Conservation (phyloP, 202 grass and related monocot species). For the Carex arenaria region DNA sequence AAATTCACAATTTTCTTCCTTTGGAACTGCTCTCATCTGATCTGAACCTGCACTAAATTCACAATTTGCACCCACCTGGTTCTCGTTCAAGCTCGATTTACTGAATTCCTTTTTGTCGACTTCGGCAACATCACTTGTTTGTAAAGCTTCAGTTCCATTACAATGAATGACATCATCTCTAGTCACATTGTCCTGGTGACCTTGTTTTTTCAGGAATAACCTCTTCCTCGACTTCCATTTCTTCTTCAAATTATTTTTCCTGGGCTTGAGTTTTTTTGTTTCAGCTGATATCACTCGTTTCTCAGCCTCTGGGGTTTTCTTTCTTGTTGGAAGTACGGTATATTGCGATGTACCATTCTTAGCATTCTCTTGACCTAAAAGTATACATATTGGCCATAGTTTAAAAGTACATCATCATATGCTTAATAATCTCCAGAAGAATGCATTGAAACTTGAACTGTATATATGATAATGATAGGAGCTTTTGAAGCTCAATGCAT, state of each 20-base stretch:
- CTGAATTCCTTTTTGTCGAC: not conserved
- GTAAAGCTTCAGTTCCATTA: not conserved
- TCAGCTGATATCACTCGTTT: conserved; percentile 26
- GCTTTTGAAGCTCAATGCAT: not conserved
- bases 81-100: not conserved
- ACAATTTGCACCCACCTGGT: conserved; percentile 11
- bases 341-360: conserved; percentile 47
- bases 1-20: not conserved
- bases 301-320: conserved; percentile 40
- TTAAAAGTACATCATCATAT: not conserved
- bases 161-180: not conserved
- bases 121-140: not conserved
- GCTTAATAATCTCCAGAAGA: not conserved
- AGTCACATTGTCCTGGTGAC: not conserved
- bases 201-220: conserved; percentile 33
- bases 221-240: conserved; percentile 56
- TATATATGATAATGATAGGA: not conserved
- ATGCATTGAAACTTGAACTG: not conserved
- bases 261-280: conserved; percentile 58
- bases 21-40: not conserved
- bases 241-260: conserved; percentile 57
- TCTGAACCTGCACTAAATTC: not conserved
- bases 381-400: conserved; percentile 21
- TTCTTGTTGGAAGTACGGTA: conserved; percentile 65
- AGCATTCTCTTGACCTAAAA: conserved; percentile 47